phyloP scores from a whole-genome alignment of 2,329 filamentous ascomycete genomes.

The Parafenestella ontariensis region DNA sequence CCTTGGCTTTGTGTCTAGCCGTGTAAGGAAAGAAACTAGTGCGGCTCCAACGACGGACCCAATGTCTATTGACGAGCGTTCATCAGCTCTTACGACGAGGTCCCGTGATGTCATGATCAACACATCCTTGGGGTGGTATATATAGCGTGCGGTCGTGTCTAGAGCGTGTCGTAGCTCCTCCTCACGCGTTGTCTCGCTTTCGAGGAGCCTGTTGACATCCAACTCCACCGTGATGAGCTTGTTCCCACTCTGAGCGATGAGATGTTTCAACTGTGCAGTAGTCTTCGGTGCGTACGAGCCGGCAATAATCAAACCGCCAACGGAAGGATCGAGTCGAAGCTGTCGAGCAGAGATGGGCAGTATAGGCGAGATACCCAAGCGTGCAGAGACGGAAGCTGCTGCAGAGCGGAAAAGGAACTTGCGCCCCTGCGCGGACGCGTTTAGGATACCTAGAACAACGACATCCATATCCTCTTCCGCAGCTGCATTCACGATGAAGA shows the following conservation, averaged over 20 bases:
- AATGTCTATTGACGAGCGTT: constrained; percentile 61
- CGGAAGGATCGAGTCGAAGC: constrained; percentile 47
- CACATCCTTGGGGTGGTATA: constrained; percentile 59
- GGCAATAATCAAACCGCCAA: constrained; percentile 62
- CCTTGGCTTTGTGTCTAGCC: constrained; percentile 57
- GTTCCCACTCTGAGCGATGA: constrained; percentile 50
- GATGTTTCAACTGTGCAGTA: constrained; percentile 59
- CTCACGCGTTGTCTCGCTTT: constrained; percentile 44
- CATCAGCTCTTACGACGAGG: constrained; percentile 59
- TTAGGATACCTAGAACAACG: constrained; percentile 59
- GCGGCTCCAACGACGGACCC: constrained; percentile 60
- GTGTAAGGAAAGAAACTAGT: constrained; percentile 59
- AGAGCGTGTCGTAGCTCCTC: constrained; percentile 50
- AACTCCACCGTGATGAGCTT: constrained; percentile 58
- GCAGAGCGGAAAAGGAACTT: constrained; percentile 57
- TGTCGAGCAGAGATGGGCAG: constrained; percentile 58
- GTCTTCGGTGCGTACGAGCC: constrained; percentile 68
- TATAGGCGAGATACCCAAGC: constrained; percentile 61
- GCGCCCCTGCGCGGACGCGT: constrained; percentile 49
- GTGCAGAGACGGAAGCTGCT: constrained; percentile 57
- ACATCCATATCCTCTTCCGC: constrained; percentile 64
- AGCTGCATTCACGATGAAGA: constrained; percentile 62
- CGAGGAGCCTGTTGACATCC: constrained; percentile 57
- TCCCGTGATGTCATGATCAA: constrained; percentile 66
- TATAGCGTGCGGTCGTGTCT: constrained; percentile 24